Evolutionary conservation across 2,329 filamentous ascomycete genomes (phyloP).

Genomic region (Fusarium agapanthi): DNA sequence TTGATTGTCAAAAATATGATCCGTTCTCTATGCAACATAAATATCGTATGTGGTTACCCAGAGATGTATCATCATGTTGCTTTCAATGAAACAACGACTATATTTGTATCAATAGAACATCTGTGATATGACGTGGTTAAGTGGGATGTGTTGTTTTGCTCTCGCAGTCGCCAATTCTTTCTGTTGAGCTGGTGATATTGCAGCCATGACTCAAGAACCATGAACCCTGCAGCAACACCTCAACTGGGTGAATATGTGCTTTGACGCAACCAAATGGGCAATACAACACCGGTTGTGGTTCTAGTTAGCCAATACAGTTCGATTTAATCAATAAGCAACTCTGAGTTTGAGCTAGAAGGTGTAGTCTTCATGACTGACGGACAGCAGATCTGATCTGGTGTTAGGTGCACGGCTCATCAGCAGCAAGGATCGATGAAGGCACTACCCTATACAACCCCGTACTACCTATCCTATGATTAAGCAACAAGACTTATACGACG

Average conservation of each 20-base stretch:
- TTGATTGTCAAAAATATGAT: neutral
- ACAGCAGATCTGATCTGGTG: neutral
- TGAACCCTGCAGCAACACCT: conserved; percentile 1
- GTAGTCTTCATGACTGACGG: neutral
- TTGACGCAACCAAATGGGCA: neutral
- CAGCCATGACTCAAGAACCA: conserved; percentile 17
- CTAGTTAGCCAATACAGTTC: neutral
- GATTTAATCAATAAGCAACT: neutral
- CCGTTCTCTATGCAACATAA: neutral
- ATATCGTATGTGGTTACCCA: neutral
- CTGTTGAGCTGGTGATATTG: neutral
- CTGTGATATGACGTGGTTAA: neutral
- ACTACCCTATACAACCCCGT: neutral
- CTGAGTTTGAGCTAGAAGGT: neutral
- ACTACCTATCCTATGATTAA: neutral
- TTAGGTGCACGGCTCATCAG: neutral
- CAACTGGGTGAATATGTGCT: conserved; percentile 2
- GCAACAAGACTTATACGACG: neutral
- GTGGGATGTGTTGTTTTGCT: neutral
- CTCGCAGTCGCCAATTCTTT: neutral
- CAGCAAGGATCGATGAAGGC: neutral
- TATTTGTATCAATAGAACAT: neutral
- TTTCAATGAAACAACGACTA: neutral
- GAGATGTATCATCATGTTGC: neutral
- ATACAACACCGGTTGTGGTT: neutral